Base-by-base conservation (phyloP, 768 basidiomycete genomes). In the Termitomyces eurrhizus region DNA sequence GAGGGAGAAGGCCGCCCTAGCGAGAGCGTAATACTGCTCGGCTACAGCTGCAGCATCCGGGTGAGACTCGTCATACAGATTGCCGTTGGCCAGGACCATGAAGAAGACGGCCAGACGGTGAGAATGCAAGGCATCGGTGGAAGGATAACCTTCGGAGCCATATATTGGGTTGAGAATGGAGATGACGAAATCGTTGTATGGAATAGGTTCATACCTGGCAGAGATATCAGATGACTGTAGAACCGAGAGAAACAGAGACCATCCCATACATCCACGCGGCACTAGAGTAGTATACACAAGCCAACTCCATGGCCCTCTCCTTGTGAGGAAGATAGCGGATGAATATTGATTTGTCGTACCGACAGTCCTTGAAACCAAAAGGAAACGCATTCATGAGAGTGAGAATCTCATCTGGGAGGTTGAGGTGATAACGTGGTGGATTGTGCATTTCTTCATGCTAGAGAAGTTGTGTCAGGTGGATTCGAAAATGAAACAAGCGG, bases 71-170 rank as follows among this genome's bases (percentile, higher is more conserved):
- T 84, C 81, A 62, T 79, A 80, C 6, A 81, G 66, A 18, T 73
- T 66, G 7, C 83, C 85, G 39, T 77, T 75, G 5, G 80, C 78
- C 6, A 86, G 66, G 37, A 83, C 58, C 58, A 79, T 75, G 67
- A 84, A 85, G 68, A 86, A 80, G 21, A 83, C 75, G 18, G 83
- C 74, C 37, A 86, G 74, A 36, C 74, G 70, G 57, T 85, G 80
- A 0, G 81, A 73, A 55, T 82, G 78, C 24, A 81, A 56, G 16
- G 52, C 52, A 44, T 78, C 71, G 21, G 78, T 62, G 50, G 66
- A 71, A 9, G 70, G 66, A 44, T 67, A 67, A 16, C 70, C 72
- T 18, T 72, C 65, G 24, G 65, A 56, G 29, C 72, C 73, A 61
- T 83, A 84, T n/a, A 84, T 74, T 14, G 74, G 74, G 18, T 75